A percentile compares a stretch with the other conserved stretches of the same genome.
phyloP scores from a whole-genome alignment of 2,329 filamentous ascomycete genomes.

The Graphilbum ipis-grandicollis region DNA sequence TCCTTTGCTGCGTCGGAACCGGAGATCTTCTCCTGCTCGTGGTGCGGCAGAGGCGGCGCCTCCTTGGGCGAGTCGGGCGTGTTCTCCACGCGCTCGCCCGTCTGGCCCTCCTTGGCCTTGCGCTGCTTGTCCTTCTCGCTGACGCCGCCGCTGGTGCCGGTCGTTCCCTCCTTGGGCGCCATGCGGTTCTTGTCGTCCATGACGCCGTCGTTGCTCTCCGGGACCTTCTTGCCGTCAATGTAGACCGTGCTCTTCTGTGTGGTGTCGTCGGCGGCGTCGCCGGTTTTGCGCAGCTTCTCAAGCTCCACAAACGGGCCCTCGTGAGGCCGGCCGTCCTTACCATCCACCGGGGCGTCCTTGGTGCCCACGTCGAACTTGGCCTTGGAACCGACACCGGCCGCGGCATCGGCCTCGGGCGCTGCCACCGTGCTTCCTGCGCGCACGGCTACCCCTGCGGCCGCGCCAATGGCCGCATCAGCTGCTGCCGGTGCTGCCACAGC shows the following conservation, averaged over 20 bases:
- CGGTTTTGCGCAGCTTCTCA: conserved; percentile 18
- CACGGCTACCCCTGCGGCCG: neutral
- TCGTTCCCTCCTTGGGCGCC: conserved; percentile 67
- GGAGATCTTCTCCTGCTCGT: conserved; percentile 54
- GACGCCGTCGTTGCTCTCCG: conserved; percentile 57
- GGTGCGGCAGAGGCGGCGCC: conserved; percentile 63
- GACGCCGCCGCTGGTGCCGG: conserved; percentile 77
- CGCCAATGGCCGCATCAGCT: neutral
- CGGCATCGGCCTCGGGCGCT: neutral
- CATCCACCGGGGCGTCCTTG: conserved; percentile 80
- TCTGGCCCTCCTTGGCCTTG: conserved; percentile 48
- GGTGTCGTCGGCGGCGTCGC: conserved; percentile 25
- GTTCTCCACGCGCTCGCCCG: conserved; percentile 50
- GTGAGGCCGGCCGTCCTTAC: conserved; percentile 85
- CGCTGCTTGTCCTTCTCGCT: conserved; percentile 69
- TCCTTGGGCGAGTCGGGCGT: conserved; percentile 74
- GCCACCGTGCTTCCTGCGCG: neutral
- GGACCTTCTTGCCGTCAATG: conserved; percentile 43
- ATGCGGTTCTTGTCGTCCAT: conserved; percentile 77
- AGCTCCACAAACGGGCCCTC: conserved; percentile 62
- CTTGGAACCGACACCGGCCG: conserved; percentile 11
- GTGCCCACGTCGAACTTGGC: conserved; percentile 22
- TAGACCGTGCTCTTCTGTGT: conserved; percentile 32
- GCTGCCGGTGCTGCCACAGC: neutral
- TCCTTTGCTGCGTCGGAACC: conserved; percentile 21